These are phyloP conservation scores for Penicillium verhagenii DNA, from an alignment of 495 filamentous ascomycete genomes.

Conservation along the genomic window DNA sequence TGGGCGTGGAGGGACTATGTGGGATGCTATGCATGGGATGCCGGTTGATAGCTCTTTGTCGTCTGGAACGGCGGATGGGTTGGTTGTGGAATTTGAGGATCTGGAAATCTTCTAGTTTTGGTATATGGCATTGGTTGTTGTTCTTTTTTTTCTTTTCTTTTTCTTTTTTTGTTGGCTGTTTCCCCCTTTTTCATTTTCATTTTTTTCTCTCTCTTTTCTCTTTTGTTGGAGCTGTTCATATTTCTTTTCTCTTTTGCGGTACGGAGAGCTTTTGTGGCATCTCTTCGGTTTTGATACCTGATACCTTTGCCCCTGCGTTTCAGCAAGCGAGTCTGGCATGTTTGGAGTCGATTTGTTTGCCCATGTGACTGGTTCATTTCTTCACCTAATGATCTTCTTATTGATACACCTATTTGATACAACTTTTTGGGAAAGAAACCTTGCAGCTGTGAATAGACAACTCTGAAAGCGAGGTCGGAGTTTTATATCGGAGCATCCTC, in stretches of 20 bases:
- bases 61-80: slow-evolving; percentile 34
- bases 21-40: slow-evolving; percentile 46
- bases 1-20: slow-evolving; percentile 36
- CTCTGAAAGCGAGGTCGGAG: too few species aligned
- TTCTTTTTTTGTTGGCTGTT: slow-evolving; percentile 12
- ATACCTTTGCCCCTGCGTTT: slow-evolving; percentile 26
- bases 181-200: background rate
- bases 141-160: slow-evolving; percentile 1
- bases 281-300: slow-evolving; percentile 9
- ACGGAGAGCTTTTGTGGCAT: background rate
- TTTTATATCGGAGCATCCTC: too few species aligned
- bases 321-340: slow-evolving; percentile 24
- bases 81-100: slow-evolving; percentile 58
- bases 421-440: background rate
- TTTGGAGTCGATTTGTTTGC: slow-evolving; percentile 17
- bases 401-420: background rate
- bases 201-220: slow-evolving; percentile 5
- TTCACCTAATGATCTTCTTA: background rate
- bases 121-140: background rate
- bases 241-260: background rate
- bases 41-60: slow-evolving; percentile 20
- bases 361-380: background rate
- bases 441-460: too few species aligned
- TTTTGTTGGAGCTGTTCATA: background rate
- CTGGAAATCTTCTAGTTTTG: slow-evolving; percentile 51